Evolutionary conservation across 2,329 filamentous ascomycete species (phyloP).

Genomic region (Scopulariopsis brevicaulis): DNA sequence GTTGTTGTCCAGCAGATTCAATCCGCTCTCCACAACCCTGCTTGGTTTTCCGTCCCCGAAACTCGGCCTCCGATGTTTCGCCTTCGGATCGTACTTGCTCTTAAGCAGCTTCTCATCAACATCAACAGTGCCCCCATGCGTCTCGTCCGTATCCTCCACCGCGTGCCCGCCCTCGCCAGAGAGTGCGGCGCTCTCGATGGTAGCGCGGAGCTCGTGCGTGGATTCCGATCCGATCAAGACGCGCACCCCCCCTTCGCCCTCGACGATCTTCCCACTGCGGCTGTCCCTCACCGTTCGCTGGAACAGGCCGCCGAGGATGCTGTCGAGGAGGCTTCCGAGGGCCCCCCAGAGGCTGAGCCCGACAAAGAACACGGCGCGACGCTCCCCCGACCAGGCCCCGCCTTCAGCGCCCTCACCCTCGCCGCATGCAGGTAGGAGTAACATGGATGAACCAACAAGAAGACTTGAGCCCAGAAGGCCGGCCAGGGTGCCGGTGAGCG

Average conservation of each 20-base stretch:
- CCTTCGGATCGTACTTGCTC: constrained; percentile 33
- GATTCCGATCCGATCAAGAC: constrained; percentile 22
- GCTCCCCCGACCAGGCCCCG: constrained; percentile 33
- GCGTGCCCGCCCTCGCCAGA: constrained; percentile 31
- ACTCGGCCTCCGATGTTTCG: constrained; percentile 37
- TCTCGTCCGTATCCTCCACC: constrained; percentile 21
- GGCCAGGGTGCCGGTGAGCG: constrained; percentile 58
- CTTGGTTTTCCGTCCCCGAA: constrained; percentile 47
- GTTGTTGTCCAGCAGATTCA: constrained; percentile 84
- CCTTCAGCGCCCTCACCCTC: constrained; percentile 26
- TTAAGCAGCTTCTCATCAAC: constrained; percentile 20
- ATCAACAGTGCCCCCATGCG: neutral
- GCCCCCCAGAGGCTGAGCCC: constrained; percentile 62
- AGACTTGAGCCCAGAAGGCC: constrained; percentile 65
- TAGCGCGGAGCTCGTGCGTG: neutral
- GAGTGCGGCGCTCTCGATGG: constrained; percentile 23
- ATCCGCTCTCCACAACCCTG: constrained; percentile 51
- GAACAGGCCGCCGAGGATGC: constrained; percentile 70
- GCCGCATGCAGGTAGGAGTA: constrained; percentile 59
- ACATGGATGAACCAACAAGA: constrained; percentile 51
- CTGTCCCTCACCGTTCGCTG: constrained; percentile 82
- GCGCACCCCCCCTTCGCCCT: constrained; percentile 64
- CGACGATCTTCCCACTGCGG: constrained; percentile 75
- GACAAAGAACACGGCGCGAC: constrained; percentile 35
- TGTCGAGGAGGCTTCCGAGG: constrained; percentile 76